Conservation (phyloP, 192 early-diverging fungal species). For the Umbelopsis sp. region DNA sequence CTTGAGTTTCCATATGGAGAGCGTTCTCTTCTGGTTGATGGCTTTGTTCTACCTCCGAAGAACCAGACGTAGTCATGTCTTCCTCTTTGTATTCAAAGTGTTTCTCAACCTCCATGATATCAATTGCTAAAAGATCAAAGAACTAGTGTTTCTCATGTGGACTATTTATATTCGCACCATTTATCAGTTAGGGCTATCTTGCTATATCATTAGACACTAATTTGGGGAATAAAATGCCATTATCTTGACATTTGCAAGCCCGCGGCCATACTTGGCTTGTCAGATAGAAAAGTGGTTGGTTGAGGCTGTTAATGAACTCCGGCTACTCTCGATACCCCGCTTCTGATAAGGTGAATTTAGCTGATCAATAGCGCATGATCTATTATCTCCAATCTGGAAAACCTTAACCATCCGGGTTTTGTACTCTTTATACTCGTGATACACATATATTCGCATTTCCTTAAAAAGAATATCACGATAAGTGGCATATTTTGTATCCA, state of each 20-base stretch:
- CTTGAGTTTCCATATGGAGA: slow-evolving; percentile 9
- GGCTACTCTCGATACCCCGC: not conserved
- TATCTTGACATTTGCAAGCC: not conserved
- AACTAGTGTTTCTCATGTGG: too few species aligned
- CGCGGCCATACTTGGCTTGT: not conserved
- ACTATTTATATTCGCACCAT: not conserved
- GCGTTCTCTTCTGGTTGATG: not conserved
- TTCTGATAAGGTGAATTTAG: not conserved
- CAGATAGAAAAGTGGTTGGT: slow-evolving; percentile 5
- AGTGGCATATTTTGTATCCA: too few species aligned
- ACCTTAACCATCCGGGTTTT: too few species aligned
- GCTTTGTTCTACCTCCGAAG: not conserved
- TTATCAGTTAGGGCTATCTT: not conserved
- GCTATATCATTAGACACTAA: not conserved
- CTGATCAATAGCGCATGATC: too few species aligned
- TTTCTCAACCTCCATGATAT: not conserved
- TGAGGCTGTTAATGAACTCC: not conserved
- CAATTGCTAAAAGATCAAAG: not conserved
- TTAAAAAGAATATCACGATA: too few species aligned
- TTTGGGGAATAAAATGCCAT: not conserved
- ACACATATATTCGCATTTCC: too few species aligned
- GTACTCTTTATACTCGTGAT: too few species aligned
- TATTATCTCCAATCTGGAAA: too few species aligned
- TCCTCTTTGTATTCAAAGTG: slow-evolving; percentile 2
- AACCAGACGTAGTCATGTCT: not conserved